Conservation (phyloP, 2,329 filamentous ascomycete genomes). For the Aspergillus intermedius region DNA sequence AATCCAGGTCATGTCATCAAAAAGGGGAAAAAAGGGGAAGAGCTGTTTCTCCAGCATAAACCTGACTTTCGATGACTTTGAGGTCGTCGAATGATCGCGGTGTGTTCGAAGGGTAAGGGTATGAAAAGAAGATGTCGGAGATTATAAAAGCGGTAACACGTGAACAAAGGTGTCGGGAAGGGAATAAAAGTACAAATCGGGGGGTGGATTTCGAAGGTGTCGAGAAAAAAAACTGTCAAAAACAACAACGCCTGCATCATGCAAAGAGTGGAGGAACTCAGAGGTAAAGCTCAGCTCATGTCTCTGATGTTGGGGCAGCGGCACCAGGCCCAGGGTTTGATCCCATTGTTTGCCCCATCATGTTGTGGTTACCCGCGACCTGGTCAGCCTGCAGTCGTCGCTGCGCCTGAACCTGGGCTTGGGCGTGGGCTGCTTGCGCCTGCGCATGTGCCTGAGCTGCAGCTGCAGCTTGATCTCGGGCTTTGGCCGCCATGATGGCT, state of each 20-base stretch:
- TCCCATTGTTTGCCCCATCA: conserved; percentile 18
- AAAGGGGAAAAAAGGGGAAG: conserved; percentile 2
- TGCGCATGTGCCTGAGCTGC: conserved; percentile 40
- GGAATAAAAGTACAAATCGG: conserved; percentile 27
- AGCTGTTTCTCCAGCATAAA: conserved; percentile 15
- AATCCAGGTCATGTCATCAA: conserved; percentile 17
- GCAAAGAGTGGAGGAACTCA: conserved; percentile 15
- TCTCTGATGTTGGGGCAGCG: conserved; percentile 23
- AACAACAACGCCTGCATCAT: conserved; percentile 30
- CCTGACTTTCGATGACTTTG: conserved; percentile 13
- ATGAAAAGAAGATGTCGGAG: conserved; percentile 3
- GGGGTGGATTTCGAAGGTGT: conserved; percentile 1
- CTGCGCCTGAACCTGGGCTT: conserved; percentile 29
- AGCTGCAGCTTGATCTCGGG: conserved; percentile 37
- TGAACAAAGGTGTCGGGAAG: conserved; percentile 7
- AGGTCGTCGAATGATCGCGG: conserved; percentile 5
- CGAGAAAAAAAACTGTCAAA: conserved; percentile 13
- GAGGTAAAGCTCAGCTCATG: conserved; percentile 20
- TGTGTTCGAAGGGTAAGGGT: background rate
- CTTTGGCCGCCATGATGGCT: conserved; percentile 42
- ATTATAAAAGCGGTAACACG: conserved; percentile 1
- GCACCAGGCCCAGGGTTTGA: conserved; percentile 26
- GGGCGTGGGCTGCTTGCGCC: conserved; percentile 36
- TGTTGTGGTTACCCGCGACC: conserved; percentile 20
- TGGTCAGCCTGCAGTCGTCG: conserved; percentile 33